Evolutionary conservation across 2,329 filamentous ascomycete genomes (phyloP).

Genomic region (Paracamarosporium sp.): DNA sequence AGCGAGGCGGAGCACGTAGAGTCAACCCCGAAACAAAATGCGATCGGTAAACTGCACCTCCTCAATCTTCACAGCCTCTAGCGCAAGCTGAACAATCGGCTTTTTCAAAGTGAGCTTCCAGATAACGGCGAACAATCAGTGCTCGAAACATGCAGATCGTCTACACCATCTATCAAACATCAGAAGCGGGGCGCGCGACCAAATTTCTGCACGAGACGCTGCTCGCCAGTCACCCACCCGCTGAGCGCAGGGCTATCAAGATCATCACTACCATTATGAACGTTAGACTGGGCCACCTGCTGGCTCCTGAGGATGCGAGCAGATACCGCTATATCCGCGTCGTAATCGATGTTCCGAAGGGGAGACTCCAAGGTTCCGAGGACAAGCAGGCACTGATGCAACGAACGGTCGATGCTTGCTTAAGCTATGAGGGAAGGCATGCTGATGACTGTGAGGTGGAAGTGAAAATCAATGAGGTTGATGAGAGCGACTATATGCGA

Average conservation of each 20-base stretch:
- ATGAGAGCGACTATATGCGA: neutral
- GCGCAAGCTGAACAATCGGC: no score
- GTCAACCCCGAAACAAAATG: no score
- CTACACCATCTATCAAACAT: neutral
- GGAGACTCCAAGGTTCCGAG: neutral
- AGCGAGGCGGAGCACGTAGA: no score
- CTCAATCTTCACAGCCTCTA: no score
- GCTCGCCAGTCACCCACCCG: neutral
- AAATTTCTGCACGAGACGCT: neutral
- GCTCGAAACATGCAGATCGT: neutral
- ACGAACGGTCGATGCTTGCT: neutral
- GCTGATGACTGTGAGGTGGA: constrained; percentile 1
- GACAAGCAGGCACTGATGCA: constrained; percentile 1
- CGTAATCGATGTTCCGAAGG: neutral
- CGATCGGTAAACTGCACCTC: no score
- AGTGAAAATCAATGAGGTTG: constrained; percentile 2
- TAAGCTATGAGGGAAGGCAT: neutral
- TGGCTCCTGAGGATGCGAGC: neutral
- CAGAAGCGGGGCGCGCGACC: neutral
- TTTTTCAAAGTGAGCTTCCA: no score
- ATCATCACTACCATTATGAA: neutral
- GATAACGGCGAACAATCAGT: no score
- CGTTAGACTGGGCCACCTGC: neutral
- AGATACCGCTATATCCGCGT: neutral
- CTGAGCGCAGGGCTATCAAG: neutral